Percentiles rank a stretch among this genome's conserved stretches.
Conservation (phyloP, 345 rosid species). For the Angophora floribunda region DNA sequence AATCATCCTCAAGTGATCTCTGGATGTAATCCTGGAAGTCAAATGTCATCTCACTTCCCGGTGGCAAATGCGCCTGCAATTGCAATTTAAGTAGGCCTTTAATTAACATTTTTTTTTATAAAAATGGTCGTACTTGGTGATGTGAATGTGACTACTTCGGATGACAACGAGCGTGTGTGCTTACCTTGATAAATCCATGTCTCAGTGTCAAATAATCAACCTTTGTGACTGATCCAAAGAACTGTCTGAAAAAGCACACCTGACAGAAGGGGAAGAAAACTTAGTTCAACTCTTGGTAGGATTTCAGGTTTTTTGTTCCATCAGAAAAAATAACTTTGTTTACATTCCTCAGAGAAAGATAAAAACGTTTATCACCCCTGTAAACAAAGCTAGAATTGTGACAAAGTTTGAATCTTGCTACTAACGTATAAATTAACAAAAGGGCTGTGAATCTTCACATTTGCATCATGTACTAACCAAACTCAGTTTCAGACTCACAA, state of each 20-base stretch:
- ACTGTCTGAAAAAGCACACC: slow-evolving; percentile 98
- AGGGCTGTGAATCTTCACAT: background rate
- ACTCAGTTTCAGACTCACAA: background rate
- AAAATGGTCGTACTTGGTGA: background rate
- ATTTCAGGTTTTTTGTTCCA: background rate
- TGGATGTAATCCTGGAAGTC: slow-evolving; percentile 79
- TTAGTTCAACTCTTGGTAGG: background rate
- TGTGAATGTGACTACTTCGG: background rate
- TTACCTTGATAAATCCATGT: slow-evolving; percentile 88
- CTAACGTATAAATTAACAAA: background rate
- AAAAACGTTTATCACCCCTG: background rate
- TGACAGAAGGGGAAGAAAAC: slow-evolving; percentile 5
- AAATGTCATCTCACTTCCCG: slow-evolving; percentile 60
- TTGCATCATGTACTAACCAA: background rate
- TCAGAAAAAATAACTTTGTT: background rate
- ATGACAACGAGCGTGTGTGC: background rate
- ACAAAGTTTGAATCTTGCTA: background rate
- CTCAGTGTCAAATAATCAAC: slow-evolving; percentile 85
- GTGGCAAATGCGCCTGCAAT: slow-evolving; percentile 89
- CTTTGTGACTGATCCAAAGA: slow-evolving; percentile 79
- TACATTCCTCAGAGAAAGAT: background rate
- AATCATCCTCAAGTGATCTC: slow-evolving; percentile 87
- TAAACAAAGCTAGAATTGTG: background rate
- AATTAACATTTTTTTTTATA: background rate
- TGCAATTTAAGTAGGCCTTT: background rate